Conservation (phyloP, 2,329 filamentous ascomycete genomes). For the Fusarium transvaalense region DNA sequence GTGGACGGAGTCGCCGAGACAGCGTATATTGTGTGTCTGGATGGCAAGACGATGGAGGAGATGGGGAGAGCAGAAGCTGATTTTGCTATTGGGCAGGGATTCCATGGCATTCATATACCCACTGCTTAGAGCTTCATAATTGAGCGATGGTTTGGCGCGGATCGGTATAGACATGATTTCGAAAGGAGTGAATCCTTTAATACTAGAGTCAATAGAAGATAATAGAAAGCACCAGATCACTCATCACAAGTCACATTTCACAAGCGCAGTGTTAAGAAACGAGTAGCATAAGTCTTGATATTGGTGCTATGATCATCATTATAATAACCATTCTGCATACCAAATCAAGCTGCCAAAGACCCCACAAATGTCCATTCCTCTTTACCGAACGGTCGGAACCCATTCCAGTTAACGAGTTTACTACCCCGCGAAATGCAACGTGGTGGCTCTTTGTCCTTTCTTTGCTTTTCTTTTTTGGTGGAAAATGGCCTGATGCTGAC, state of each 20-base stretch:
- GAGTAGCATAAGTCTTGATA: not conserved
- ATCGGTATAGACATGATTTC: slow-evolving; percentile 3
- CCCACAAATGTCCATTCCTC: slow-evolving; percentile 8
- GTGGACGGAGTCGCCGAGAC: slow-evolving; percentile 69
- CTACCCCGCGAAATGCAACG: slow-evolving; percentile 50
- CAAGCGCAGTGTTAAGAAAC: not conserved
- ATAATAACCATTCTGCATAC: not conserved
- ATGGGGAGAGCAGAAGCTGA: slow-evolving; percentile 72
- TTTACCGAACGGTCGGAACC: slow-evolving; percentile 16
- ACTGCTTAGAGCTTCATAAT: not conserved
- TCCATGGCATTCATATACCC: slow-evolving; percentile 70
- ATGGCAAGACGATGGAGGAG: slow-evolving; percentile 73
- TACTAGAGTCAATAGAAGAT: not conserved
- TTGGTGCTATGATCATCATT: not conserved
- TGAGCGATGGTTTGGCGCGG: not conserved
- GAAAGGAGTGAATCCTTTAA: not conserved
- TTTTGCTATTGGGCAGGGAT: slow-evolving; percentile 71
- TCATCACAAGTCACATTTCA: not conserved
- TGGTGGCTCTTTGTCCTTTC: slow-evolving; percentile 18
- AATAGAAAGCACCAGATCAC: not conserved
- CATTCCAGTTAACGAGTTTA: not conserved
- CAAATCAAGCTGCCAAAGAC: slow-evolving; percentile 14
- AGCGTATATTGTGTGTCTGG: slow-evolving; percentile 75
- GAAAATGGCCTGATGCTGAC: slow-evolving; percentile 47
- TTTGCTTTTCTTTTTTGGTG: slow-evolving; percentile 15